These are phyloP conservation scores for Vicia sativa DNA, from an alignment of 306 rosid species.

Conservation along the genomic window DNA sequence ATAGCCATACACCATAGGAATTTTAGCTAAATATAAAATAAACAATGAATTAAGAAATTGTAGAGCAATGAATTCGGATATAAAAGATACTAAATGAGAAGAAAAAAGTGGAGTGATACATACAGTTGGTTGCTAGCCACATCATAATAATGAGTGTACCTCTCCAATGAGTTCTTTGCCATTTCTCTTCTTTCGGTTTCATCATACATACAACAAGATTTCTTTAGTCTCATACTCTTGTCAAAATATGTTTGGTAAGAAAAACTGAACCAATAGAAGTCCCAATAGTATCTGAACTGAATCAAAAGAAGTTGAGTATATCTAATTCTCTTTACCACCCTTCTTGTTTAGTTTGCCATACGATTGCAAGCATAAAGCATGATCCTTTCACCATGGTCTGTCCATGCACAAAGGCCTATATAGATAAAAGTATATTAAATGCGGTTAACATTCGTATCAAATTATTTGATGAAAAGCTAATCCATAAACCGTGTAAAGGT, in stretches of 20 bases:
- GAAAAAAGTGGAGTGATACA: constrained; percentile 37
- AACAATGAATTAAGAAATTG: too few relatives aligned
- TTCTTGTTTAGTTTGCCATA: constrained; percentile 59
- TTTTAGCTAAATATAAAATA: too few relatives aligned
- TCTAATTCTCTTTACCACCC: constrained; percentile 53
- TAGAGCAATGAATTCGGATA: background rate
- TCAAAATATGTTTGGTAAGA: constrained; percentile 12
- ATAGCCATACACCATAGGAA: constrained; percentile 12
- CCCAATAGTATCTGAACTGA: too few relatives aligned
- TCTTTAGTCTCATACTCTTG: constrained; percentile 23
- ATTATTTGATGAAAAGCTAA: too few relatives aligned
- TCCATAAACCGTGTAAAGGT: too few relatives aligned
- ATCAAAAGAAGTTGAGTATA: constrained; percentile 18
- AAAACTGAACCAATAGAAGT: too few relatives aligned
- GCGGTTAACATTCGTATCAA: too few relatives aligned
- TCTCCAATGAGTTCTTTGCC: constrained; percentile 98
- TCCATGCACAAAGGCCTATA: constrained; percentile 81
- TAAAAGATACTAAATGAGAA: constrained; percentile 8
- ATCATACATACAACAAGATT: constrained; percentile 45
- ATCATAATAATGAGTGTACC: constrained; percentile 97
- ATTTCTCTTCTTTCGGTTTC: constrained; percentile 94
- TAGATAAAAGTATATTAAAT: too few relatives aligned
- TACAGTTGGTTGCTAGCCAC: constrained; percentile 99
- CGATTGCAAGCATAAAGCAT: constrained; percentile 73
- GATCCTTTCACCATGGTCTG: constrained; percentile 70